Evolutionary conservation across 208 protist species (phyloP), one percentile per base, ranked within the genome.

Genomic region (Trypanosoma mega): DNA sequence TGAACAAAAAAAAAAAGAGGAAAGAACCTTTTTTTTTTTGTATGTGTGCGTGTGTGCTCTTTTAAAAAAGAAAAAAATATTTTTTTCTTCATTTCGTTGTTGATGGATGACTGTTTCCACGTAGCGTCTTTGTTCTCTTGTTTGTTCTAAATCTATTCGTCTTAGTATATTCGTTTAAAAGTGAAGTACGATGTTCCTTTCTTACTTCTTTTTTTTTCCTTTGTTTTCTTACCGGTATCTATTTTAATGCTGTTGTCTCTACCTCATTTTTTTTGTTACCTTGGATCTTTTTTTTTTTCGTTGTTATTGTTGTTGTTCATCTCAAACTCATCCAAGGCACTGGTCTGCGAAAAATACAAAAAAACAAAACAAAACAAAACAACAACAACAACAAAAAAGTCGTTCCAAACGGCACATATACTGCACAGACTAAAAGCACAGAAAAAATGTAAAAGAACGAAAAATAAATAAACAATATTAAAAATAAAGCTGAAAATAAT

Each of bases 211-310:
- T 41, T 44, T 34, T 58, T 41, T 26, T 24, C 23, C 3, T 58
- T 41, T 31, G 3, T 6, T 24, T 30, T 41, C 30, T 24, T 41
- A 5, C 41, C 31, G 6, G 30, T 41, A 41, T 29, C 20, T 12
- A 39, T 39, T 9, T 43, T 31, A 9, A 43, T 41, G 3, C 43
- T 26, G 23, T 58, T 26, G 12, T 20, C 6, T 4, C 4, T 31
- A 20, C 41, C 31, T 34, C n/a, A 21, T 68, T 21, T 49, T 51
- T 68, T 20, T 48, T 51, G 56, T 56, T n/a, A n/a, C 44, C 12
- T 62, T 50, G 41, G 41, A 23, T 7, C 49, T n/a, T 60, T 55
- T 55, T 30, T 6, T 12, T 16, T 12, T 39, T 6, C 12, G 6
- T 39, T 39, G 34, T 39, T 6, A 39, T 39, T 12, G 12, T 39